Base-by-base conservation (phyloP, 192 early-diverging fungal genomes). In the Geranomyces michiganensis region DNA sequence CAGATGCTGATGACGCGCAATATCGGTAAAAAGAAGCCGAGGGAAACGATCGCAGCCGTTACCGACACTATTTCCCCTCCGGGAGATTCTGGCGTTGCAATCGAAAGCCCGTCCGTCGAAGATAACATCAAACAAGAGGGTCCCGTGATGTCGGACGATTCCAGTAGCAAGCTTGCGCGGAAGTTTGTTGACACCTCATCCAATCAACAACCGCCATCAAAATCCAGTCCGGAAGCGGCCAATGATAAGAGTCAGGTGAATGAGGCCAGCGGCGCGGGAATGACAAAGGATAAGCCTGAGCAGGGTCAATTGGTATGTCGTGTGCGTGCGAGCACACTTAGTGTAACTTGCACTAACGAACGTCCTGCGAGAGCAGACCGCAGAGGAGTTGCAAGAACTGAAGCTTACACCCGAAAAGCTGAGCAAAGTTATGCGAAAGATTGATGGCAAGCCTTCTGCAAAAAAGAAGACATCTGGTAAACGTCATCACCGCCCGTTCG, bases 331-430 rank as follows among this genome's bases (percentile, higher is more conserved):
- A 7, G 19, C 24, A 26, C 4, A 4, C 15, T 8, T 53, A 24
- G 4, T 15, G 24, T 53, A 4, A n/a, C 3, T 26, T 14, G 46
- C 10, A 53, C 17, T n/a, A 53, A 53, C 51, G 17, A 24, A 7
- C 3, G 51, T 53, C 7, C 7, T 15, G 51, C 17, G 51, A 29
- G 7, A 30, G 24, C 49, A 72, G 71, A 65, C 71, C 9, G 46
- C 53, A 33, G 66, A 68, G n/a, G 64, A 74, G 59, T 68, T 74
- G 65, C 56, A 68, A 43, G 65, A 74, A 27, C 73, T 74, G 22
- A 74, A 74, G n/a, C 66, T 74, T 1, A 65, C 73, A 13, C 64
- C 73, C 21, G 73, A 74, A 15, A 67, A 74, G 55, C 61, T 74
- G 2, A 67, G 26, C 43, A 74, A 74, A 53, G 44, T 74, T 31